These are phyloP conservation scores for Suillus subalutaceus DNA, from an alignment of 768 basidiomycete genomes.

Conservation along the genomic window DNA sequence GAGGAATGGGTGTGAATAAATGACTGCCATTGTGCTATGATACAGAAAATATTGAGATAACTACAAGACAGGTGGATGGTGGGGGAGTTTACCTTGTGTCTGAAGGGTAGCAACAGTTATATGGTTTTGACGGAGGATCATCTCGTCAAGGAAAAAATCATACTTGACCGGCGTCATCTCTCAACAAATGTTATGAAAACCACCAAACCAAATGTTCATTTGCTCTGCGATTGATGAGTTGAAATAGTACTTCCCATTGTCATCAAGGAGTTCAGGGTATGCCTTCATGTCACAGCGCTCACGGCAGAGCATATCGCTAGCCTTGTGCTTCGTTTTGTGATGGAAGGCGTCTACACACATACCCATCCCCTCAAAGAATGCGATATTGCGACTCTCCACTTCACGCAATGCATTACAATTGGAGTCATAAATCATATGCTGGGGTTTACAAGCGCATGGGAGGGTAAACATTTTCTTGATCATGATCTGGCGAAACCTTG, in stretches of 20 bases:
- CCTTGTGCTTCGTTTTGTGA: slow-evolving; percentile 29
- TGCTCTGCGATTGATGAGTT: slow-evolving; percentile 40
- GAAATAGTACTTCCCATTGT: slow-evolving; percentile 33
- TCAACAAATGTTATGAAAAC: slow-evolving; percentile 31
- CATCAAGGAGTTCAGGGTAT: not conserved
- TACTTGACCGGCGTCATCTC: slow-evolving; percentile 35
- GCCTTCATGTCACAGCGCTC: slow-evolving; percentile 22
- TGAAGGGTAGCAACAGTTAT: not conserved
- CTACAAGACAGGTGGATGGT: not conserved
- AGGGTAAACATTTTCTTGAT: not conserved
- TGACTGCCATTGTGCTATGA: too few species aligned
- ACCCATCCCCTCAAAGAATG: slow-evolving; percentile 22
- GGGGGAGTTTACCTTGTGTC: not conserved
- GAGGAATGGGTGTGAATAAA: too few species aligned
- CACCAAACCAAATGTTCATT: slow-evolving; percentile 41
- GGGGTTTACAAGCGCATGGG: not conserved
- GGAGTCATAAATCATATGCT: slow-evolving; percentile 28
- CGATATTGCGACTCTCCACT: slow-evolving; percentile 4
- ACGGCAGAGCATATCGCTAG: slow-evolving; percentile 19
- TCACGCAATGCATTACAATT: slow-evolving; percentile 22
- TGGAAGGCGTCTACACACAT: slow-evolving; percentile 42
- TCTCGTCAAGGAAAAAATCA: slow-evolving; percentile 40
- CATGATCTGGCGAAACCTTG: not conserved
- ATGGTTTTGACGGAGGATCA: slow-evolving; percentile 34
- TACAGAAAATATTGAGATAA: too few species aligned